These are phyloP conservation scores for Annulohypoxylon stygium DNA, from an alignment of 495 filamentous ascomycete species.

Conservation along the genomic window DNA sequence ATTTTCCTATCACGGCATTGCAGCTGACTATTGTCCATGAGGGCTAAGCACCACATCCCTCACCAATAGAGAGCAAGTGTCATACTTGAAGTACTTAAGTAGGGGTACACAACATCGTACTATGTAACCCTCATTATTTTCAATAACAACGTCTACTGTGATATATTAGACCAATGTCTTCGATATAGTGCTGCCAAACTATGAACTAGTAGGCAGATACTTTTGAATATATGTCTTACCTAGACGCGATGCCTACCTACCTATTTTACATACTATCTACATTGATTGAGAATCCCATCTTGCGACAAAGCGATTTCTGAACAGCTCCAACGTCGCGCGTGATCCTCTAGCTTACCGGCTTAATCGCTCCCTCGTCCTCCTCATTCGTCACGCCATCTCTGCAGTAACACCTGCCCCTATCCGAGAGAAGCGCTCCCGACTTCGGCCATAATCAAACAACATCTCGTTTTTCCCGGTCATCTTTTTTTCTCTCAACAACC, in stretches of 20 bases:
- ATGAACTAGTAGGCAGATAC: background rate
- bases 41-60: background rate
- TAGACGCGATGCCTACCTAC: background rate
- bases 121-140: background rate
- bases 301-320: background rate
- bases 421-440: slow-evolving; percentile 20
- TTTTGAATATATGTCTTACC: no score
- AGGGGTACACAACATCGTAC: slow-evolving; percentile 2
- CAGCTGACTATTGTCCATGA: background rate
- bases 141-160: background rate
- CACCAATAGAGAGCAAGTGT: background rate
- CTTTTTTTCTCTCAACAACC: slow-evolving; percentile 11
- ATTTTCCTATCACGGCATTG: background rate
- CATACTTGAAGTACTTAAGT: background rate
- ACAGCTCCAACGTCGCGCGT: background rate
- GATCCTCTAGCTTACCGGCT: slow-evolving; percentile 4
- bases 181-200: background rate
- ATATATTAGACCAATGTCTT: background rate
- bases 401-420: slow-evolving; percentile 21
- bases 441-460: slow-evolving; percentile 14
- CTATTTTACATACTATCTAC: background rate
- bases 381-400: slow-evolving; percentile 28
- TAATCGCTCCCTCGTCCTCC: background rate
- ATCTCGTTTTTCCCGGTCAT: background rate
- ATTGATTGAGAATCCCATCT: background rate